Percentiles rank a stretch among this genome's conserved stretches.
phyloP scores from a whole-genome alignment of 345 rosid genomes.

The Boechera divaricarpa region DNA sequence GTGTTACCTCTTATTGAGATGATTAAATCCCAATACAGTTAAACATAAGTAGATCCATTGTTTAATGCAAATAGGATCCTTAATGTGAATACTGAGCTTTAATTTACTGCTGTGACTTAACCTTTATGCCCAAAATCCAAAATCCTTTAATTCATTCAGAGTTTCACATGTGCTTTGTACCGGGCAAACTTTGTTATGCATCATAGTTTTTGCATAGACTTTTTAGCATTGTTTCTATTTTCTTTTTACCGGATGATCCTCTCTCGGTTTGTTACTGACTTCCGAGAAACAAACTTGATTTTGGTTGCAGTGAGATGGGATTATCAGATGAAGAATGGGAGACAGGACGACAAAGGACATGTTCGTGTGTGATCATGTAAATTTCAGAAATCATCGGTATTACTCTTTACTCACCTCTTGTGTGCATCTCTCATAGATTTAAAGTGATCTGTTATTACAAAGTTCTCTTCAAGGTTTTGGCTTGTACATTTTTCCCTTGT shows the following conservation, averaged over 20 bases:
- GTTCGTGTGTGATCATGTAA: constrained; percentile 46
- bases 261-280: not conserved
- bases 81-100: not conserved
- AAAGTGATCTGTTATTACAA: constrained; percentile 30
- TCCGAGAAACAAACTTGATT: constrained; percentile 10
- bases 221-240: not conserved
- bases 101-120: not conserved
- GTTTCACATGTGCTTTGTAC: not conserved
- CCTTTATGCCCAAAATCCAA: not conserved
- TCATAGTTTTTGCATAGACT: not conserved
- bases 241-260: not conserved
- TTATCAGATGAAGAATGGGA: constrained; percentile 44
- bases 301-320: constrained; percentile 44
- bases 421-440: constrained; percentile 29
- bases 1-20: constrained; percentile 7
- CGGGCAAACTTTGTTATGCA: not conserved
- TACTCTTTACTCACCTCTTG: constrained; percentile 26
- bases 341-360: constrained; percentile 36
- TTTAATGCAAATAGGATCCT: not conserved
- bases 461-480: constrained; percentile 33
- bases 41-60: not conserved
- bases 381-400: constrained; percentile 22
- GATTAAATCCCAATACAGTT: not conserved
- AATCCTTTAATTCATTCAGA: not conserved
- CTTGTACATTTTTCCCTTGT: constrained; percentile 37